A percentile compares a stretch with the other conserved stretches of the same genome.
phyloP scores from a whole-genome alignment of 805 yeast genomes.

The Candida morakotiae region DNA sequence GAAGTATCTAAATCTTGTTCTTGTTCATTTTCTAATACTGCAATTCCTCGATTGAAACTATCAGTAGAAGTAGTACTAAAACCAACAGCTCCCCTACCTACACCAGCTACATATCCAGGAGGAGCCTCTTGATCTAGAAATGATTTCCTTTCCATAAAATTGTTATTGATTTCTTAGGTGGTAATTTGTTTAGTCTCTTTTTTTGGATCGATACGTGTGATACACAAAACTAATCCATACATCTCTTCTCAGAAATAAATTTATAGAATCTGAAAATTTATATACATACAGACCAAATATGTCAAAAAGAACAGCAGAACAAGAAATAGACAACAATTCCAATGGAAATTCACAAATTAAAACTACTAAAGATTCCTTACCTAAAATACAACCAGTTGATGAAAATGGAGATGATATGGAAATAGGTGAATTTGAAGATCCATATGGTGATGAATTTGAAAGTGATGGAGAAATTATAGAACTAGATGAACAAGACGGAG shows the following conservation, averaged over 20 bases:
- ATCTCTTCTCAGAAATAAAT: slow-evolving; percentile 5
- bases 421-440: slow-evolving; percentile 84
- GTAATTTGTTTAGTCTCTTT: background rate
- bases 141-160: slow-evolving; percentile 46
- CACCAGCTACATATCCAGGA: slow-evolving; percentile 83
- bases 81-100: slow-evolving; percentile 94
- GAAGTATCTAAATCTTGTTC: slow-evolving; percentile 30
- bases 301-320: slow-evolving; percentile 51
- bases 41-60: slow-evolving; percentile 29
- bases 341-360: slow-evolving; percentile 30
- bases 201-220: too few species aligned
- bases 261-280: background rate
- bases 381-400: slow-evolving; percentile 22
- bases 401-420: slow-evolving; percentile 42
- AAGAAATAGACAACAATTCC: slow-evolving; percentile 16
- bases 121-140: slow-evolving; percentile 88
- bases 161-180: background rate
- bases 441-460: slow-evolving; percentile 87
- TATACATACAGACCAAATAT: slow-evolving; percentile 24
- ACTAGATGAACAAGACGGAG: slow-evolving; percentile 49
- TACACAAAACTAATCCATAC: background rate
- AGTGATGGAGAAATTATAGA: slow-evolving; percentile 89
- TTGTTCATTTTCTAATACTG: slow-evolving; percentile 15
- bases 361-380: slow-evolving; percentile 33
- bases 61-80: slow-evolving; percentile 78